Evolutionary conservation across 2,329 filamentous ascomycete species (phyloP).

Genomic region (Chaetothyriales sp.): DNA sequence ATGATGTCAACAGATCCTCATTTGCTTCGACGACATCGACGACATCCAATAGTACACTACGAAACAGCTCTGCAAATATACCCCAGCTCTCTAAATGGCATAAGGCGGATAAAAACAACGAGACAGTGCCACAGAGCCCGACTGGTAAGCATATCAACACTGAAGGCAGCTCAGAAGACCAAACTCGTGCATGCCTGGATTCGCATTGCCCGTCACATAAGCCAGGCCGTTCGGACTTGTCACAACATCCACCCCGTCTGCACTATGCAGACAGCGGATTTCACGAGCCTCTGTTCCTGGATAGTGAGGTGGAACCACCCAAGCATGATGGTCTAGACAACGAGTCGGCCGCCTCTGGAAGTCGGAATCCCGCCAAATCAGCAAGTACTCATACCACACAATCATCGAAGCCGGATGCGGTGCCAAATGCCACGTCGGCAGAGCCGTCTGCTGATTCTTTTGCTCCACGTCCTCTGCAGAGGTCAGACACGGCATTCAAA

Average conservation of each 20-base stretch:
- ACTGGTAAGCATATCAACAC: not conserved
- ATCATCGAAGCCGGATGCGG: not conserved
- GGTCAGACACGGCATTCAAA: not conserved
- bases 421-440: no score
- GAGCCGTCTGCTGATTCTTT: not conserved
- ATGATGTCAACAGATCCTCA: not conserved
- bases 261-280: constrained; percentile 12
- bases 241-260: constrained; percentile 3
- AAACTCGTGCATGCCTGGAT: constrained; percentile 2
- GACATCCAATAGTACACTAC: constrained; percentile 13
- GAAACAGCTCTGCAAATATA: constrained; percentile 8
- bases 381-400: not conserved
- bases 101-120: not conserved
- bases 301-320: not conserved
- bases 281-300: constrained; percentile 7
- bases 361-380: not conserved
- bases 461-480: not conserved
- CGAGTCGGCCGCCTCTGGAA: not conserved
- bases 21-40: constrained; percentile 6
- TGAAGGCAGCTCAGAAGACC: not conserved
- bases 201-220: not conserved
- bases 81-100: not conserved
- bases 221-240: not conserved
- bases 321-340: not conserved
- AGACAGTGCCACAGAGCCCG: not conserved